Conservation (phyloP, 768 basidiomycete genomes). For the Russula sp. region DNA sequence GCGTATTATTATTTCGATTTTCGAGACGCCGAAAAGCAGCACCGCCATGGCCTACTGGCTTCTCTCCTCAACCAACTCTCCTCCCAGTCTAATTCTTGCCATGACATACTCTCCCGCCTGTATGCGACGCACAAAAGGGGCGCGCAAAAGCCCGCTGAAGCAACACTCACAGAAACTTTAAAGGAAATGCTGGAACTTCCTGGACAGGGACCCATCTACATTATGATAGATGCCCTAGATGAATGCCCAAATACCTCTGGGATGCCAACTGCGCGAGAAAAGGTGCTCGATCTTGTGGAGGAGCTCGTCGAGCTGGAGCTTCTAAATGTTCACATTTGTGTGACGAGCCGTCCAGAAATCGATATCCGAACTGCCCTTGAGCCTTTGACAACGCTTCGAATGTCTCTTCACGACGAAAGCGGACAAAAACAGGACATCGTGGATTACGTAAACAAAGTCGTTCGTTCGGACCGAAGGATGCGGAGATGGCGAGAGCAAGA, state of each 20-base stretch:
- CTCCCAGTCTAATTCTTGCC: not conserved
- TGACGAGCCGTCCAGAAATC: constrained; percentile 10
- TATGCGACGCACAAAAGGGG: not conserved
- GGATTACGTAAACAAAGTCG: not conserved
- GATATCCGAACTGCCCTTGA: not conserved
- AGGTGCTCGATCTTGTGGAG: not conserved
- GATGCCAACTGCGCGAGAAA: not conserved
- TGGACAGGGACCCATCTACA: not conserved
- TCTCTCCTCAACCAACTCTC: constrained; percentile 5
- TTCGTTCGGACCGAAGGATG: not conserved
- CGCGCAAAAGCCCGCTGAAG: not conserved
- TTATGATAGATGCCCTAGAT: constrained; percentile 11
- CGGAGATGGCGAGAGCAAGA: constrained; percentile 7
- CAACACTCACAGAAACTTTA: not conserved
- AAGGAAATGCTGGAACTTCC: constrained; percentile 6
- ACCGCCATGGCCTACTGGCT: not conserved
- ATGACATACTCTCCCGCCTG: not conserved
- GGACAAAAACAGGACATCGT: constrained; percentile 2
- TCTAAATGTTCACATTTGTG: not conserved
- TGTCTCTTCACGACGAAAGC: constrained; percentile 3
- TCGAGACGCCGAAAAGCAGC: not conserved
- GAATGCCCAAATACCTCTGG: constrained; percentile 12
- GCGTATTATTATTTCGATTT: constrained; percentile 11
- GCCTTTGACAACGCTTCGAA: not conserved
- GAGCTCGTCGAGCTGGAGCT: not conserved